Conservation (phyloP, 2,329 filamentous ascomycete species). For the Ciborinia camelliae region DNA sequence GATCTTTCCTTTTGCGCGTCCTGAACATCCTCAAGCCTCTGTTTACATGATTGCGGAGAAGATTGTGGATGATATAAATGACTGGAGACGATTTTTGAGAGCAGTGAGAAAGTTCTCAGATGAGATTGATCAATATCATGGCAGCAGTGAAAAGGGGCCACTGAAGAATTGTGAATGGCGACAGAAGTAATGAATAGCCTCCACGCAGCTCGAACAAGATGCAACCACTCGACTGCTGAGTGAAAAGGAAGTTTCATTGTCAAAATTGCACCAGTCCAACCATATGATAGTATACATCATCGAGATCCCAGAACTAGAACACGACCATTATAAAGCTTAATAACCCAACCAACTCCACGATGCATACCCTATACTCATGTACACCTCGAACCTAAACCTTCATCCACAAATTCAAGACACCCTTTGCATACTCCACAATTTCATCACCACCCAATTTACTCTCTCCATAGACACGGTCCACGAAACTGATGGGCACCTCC, state of each 20-base stretch:
- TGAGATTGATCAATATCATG: not conserved
- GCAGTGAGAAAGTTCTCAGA: not conserved
- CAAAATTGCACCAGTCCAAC: slow-evolving; percentile 15
- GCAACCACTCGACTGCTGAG: slow-evolving; percentile 14
- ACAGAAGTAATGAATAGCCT: not conserved
- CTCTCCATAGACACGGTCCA: slow-evolving; percentile 92
- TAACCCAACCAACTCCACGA: slow-evolving; percentile 14
- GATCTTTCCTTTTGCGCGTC: slow-evolving; percentile 17
- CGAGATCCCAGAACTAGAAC: not conserved
- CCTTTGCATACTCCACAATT: slow-evolving; percentile 95
- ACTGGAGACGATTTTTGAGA: not conserved
- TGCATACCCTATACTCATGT: slow-evolving; percentile 3
- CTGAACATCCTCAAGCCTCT: slow-evolving; percentile 15
- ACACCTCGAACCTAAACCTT: slow-evolving; percentile 54
- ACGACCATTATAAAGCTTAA: slow-evolving; percentile 10
- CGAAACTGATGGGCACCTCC: slow-evolving; percentile 95
- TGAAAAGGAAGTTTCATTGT: slow-evolving; percentile 14
- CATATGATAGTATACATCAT: slow-evolving; percentile 12
- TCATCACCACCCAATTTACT: slow-evolving; percentile 92
- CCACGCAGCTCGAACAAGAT: not conserved
- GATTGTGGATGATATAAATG: slow-evolving; percentile 10
- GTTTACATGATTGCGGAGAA: slow-evolving; percentile 21
- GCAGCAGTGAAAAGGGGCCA: not conserved
- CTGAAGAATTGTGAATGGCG: not conserved
- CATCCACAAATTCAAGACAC: slow-evolving; percentile 72